Conservation (phyloP, 495 filamentous ascomycete genomes). For the Talaromyces liani region DNA sequence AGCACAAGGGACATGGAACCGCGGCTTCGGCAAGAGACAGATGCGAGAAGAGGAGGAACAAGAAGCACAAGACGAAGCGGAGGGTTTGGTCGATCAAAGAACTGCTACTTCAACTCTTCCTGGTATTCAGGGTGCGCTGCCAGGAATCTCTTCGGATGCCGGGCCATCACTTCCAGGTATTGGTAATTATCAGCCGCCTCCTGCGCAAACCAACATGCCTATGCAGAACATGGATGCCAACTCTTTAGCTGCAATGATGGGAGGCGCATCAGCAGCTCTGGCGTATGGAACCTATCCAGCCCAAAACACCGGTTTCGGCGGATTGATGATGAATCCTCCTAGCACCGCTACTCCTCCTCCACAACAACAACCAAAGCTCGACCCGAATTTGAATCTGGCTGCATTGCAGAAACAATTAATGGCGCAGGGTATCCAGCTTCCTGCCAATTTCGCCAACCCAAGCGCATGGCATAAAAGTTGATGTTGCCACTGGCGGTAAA, state of each 20-base stretch:
- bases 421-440: slow-evolving; percentile 31
- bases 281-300: slow-evolving; percentile 22
- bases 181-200: slow-evolving; percentile 39
- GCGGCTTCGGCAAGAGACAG: slow-evolving; percentile 67
- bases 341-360: slow-evolving; percentile 41
- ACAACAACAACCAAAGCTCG: slow-evolving; percentile 38
- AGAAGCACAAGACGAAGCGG: slow-evolving; percentile 85
- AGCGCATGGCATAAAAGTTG: slow-evolving; percentile 11
- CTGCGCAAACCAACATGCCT: slow-evolving; percentile 43
- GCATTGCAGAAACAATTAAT: slow-evolving; percentile 51
- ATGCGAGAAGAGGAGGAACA: slow-evolving; percentile 88
- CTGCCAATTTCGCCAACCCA: slow-evolving; percentile 32
- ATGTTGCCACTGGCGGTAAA: slow-evolving; percentile 5
- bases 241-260: slow-evolving; percentile 38
- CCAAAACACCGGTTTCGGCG: slow-evolving; percentile 21
- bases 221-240: slow-evolving; percentile 49
- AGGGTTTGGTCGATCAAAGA: slow-evolving; percentile 92
- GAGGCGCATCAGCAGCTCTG: slow-evolving; percentile 28
- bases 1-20: slow-evolving; percentile 85
- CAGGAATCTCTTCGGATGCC: slow-evolving; percentile 20
- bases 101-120: slow-evolving; percentile 44
- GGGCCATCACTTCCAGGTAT: slow-evolving; percentile 38
- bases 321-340: slow-evolving; percentile 40
- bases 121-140: slow-evolving; percentile 39
- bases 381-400: slow-evolving; percentile 59